Conservation (phyloP, 1,284 basidiomycete genomes). For the Cryptococcus sp. region DNA sequence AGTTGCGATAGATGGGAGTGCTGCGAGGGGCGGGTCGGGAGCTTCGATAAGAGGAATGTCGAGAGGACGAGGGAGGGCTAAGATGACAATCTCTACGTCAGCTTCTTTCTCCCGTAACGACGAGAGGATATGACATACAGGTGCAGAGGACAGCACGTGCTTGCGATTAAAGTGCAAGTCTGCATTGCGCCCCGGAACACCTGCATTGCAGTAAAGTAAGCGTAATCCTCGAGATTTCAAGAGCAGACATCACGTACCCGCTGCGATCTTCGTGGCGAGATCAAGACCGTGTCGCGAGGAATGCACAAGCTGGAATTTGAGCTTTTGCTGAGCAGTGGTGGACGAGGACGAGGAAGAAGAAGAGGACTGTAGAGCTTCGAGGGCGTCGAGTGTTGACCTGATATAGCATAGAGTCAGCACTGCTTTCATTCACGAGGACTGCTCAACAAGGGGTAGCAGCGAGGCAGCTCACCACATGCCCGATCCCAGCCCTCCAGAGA, state of each 20-base stretch:
- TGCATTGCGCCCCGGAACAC: constrained; percentile 7
- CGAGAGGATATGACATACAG: not conserved
- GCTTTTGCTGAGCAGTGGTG: constrained; percentile 18
- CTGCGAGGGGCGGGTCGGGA: constrained; percentile 65
- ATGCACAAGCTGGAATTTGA: constrained; percentile 32
- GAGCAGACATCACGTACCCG: constrained; percentile 25
- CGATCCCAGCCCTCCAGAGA: constrained; percentile 51
- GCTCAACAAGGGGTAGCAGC: constrained; percentile 5
- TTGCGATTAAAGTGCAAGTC: constrained; percentile 26
- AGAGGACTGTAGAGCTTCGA: constrained; percentile 35
- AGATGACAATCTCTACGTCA: constrained; percentile 7
- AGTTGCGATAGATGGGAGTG: constrained; percentile 27
- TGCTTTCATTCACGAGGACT: constrained; percentile 6
- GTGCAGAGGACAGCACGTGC: constrained; percentile 11
- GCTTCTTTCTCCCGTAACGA: not conserved
- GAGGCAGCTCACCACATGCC: constrained; percentile 51
- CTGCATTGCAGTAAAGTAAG: constrained; percentile 1
- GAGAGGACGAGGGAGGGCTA: constrained; percentile 70
- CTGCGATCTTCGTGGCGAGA: constrained; percentile 31
- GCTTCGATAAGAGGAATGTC: constrained; percentile 78
- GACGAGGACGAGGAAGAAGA: not conserved
- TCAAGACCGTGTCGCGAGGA: constrained; percentile 43
- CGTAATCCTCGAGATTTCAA: not conserved
- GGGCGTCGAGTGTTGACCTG: constrained; percentile 23
- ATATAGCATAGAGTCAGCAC: constrained; percentile 5